phyloP scores from a whole-genome alignment of 805 yeast genomes.

The Saccharomyces jurei region DNA sequence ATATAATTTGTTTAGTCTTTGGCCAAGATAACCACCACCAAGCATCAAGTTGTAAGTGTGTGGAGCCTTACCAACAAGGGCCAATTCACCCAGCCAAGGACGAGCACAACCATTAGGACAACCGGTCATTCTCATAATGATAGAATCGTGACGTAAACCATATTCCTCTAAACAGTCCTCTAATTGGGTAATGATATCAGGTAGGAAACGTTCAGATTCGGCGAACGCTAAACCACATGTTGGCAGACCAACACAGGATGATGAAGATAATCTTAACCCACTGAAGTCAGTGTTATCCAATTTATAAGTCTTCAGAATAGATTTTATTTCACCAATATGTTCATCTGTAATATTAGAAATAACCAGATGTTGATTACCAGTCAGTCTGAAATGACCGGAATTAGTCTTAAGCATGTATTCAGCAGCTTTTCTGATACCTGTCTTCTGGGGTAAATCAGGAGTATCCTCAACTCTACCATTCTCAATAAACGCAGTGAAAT shows the following conservation, averaged over 20 bases:
- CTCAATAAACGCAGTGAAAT: slow-evolving; percentile 89
- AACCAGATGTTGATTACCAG: slow-evolving; percentile 91
- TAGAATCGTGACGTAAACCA: slow-evolving; percentile 88
- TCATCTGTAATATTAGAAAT: slow-evolving; percentile 65
- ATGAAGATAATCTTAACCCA: slow-evolving; percentile 79
- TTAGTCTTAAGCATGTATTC: slow-evolving; percentile 48
- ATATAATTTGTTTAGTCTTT: slow-evolving; percentile 83
- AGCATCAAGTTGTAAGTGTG: slow-evolving; percentile 90
- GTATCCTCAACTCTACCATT: slow-evolving; percentile 95
- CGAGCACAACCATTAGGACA: slow-evolving; percentile 98
- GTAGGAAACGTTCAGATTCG: slow-evolving; percentile 85
- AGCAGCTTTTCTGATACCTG: slow-evolving; percentile 78
- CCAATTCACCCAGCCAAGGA: slow-evolving; percentile 96
- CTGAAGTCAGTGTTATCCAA: slow-evolving; percentile 78
- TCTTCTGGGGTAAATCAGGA: slow-evolving; percentile 79
- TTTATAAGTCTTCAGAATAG: slow-evolving; percentile 59
- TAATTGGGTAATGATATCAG: slow-evolving; percentile 69
- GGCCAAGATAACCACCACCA: slow-evolving; percentile 94
- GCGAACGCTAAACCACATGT: slow-evolving; percentile 99
- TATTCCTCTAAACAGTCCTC: slow-evolving; percentile 84
- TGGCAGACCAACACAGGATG: slow-evolving; percentile 97
- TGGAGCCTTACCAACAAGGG: slow-evolving; percentile 88
- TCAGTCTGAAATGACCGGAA: slow-evolving; percentile 83
- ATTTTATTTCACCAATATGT: slow-evolving; percentile 55
- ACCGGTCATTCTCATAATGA: slow-evolving; percentile 97